These are phyloP conservation scores for Amaranthus palmeri DNA, from an alignment of 148 eudicot genomes.

Conservation along the genomic window DNA sequence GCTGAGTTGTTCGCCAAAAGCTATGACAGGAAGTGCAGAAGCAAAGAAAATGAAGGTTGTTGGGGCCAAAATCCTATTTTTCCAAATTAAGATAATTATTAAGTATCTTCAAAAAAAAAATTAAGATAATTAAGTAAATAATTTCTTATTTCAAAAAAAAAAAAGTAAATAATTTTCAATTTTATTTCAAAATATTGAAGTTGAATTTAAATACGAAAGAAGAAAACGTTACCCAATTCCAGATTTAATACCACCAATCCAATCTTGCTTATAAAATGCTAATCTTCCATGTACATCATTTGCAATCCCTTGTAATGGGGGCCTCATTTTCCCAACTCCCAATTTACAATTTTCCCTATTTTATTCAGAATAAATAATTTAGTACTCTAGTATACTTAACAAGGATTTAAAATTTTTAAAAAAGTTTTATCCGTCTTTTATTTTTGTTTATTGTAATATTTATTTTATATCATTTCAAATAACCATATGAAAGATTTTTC, in stretches of 20 bases:
- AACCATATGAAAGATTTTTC: too few relatives aligned
- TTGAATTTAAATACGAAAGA: too few relatives aligned
- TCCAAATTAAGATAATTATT: not conserved
- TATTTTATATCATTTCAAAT: too few relatives aligned
- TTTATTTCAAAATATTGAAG: too few relatives aligned
- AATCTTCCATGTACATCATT: conserved; percentile 50
- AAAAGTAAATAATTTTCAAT: not conserved
- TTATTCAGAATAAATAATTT: not conserved
- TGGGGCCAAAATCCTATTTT: conserved; percentile 53
- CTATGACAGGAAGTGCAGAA: conserved; percentile 69
- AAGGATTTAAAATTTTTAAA: not conserved
- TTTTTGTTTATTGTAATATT: too few relatives aligned
- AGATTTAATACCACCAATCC: conserved; percentile 50
- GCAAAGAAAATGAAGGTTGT: conserved; percentile 59
- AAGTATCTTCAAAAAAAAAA: too few relatives aligned
- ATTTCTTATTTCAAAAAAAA: too few relatives aligned
- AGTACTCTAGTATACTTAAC: conserved; percentile 3
- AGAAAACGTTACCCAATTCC: conserved; percentile 41
- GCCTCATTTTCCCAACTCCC: conserved; percentile 27
- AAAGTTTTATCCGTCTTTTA: too few relatives aligned
- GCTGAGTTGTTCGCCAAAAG: conserved; percentile 61
- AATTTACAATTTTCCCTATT: conserved; percentile 1
- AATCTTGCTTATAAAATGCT: conserved; percentile 60
- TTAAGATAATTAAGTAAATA: not conserved
- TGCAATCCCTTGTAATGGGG: conserved; percentile 43